Evolutionary conservation across 305 asterid species (phyloP), one percentile per base, ranked within the genome.

Genomic region (Euphrasia arctica): DNA sequence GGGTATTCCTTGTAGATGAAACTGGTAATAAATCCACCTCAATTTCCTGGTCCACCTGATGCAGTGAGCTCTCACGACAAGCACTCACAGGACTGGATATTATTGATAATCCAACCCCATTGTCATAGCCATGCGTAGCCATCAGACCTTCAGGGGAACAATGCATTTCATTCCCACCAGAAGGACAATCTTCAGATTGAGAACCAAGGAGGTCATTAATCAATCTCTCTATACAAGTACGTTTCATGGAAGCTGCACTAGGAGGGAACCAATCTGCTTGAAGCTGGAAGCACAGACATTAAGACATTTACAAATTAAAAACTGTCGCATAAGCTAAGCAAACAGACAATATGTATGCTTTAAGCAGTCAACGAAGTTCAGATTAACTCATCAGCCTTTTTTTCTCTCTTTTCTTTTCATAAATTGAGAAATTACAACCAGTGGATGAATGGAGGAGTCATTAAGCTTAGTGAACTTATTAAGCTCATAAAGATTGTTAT

Each of bases 221-320:
- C 77, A 93, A 71, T 74, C 79, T 82, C 77, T 84, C 90, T 56
- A 93, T 82, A 57, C 64, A 83, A 70, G 78, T 76, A 58, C 99
- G 83, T 72, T 90, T 93, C 58, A 83, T 50, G 22, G 92, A 90
- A 74, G 96, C 95, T 71, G 86, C 99, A 54, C 76, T 73, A 15
- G 95, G 82, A 32, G 85, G 95, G 69, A 93, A 93, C 99, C 99
- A 93, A 80, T 81, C 82, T 6, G 69, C 70, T 50, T 74, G 83
- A 55, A 93, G 97, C 97, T 93, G 96, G 56, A 85, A 75, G 57
- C 64, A 63, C 58, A 18, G 41, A 68, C 32, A 12, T 12, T 48
- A 15, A 12, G 54, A 62, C 70, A 70, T 57, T 60, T 52, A n/a
- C 50, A 18, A 60, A 47, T 71, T 43, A 66, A 54, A 51, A 62